These are phyloP conservation scores for Metarhizium guizhouense DNA, from an alignment of 2,329 filamentous ascomycete species.

Conservation along the genomic window DNA sequence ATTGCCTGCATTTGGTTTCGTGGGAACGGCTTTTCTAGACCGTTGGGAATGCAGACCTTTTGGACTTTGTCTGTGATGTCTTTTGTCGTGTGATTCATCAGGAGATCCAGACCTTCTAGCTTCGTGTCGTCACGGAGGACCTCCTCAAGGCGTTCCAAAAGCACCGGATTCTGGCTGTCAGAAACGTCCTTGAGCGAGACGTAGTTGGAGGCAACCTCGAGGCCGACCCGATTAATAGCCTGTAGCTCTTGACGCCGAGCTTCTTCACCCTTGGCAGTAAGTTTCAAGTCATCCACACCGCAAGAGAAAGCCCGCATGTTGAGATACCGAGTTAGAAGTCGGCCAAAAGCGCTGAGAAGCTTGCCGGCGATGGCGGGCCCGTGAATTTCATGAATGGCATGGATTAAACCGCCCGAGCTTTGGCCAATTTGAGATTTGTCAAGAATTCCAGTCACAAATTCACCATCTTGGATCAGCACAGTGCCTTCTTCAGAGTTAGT, in stretches of 20 bases:
- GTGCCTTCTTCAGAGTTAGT: slow-evolving; percentile 64
- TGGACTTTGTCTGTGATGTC: slow-evolving; percentile 73
- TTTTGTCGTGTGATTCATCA: slow-evolving; percentile 66
- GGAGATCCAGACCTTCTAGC: slow-evolving; percentile 78
- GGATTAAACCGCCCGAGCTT: slow-evolving; percentile 76
- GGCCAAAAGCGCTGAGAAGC: slow-evolving; percentile 79
- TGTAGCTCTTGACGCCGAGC: slow-evolving; percentile 59
- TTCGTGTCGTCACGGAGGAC: slow-evolving; percentile 87
- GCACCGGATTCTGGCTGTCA: slow-evolving; percentile 57
- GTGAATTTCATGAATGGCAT: slow-evolving; percentile 88
- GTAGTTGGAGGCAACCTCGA: slow-evolving; percentile 76
- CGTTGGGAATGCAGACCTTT: slow-evolving; percentile 66
- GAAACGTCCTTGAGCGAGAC: slow-evolving; percentile 68
- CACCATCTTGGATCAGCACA: slow-evolving; percentile 78
- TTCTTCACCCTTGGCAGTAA: slow-evolving; percentile 72
- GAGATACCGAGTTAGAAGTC: slow-evolving; percentile 79
- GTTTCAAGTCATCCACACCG: slow-evolving; percentile 88
- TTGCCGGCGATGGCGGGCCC: slow-evolving; percentile 81
- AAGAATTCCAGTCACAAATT: slow-evolving; percentile 81
- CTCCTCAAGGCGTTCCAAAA: slow-evolving; percentile 74
- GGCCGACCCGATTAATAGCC: slow-evolving; percentile 60
- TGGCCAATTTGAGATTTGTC: slow-evolving; percentile 95
- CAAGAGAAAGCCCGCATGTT: slow-evolving; percentile 95
- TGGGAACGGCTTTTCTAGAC: slow-evolving; percentile 85
- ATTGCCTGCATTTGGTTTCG: slow-evolving; percentile 99